Evolutionary conservation across 2,329 filamentous ascomycete genomes (phyloP).

Genomic region (Pseudopyrenochaeta lycopersici): DNA sequence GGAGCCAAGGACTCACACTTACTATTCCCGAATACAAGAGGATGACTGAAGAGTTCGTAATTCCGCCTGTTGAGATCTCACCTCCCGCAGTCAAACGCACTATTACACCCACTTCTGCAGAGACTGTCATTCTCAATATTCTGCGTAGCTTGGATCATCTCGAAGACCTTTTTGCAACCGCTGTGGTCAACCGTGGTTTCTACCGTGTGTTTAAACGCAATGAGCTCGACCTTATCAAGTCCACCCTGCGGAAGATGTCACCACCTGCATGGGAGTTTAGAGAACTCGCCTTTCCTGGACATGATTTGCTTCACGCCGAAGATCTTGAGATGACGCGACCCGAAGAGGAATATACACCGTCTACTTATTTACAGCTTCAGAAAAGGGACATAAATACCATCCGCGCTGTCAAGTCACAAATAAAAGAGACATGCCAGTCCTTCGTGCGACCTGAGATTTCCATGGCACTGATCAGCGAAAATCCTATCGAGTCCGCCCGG

Average conservation of each 20-base stretch:
- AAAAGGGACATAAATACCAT: conserved; percentile 63
- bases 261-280: conserved; percentile 68
- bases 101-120: conserved; percentile 56
- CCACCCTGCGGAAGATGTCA: conserved; percentile 62
- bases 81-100: conserved; percentile 28
- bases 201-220: conserved; percentile 66
- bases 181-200: conserved; percentile 64
- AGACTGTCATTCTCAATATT: conserved; percentile 62
- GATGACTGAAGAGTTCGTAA: conserved; percentile 29
- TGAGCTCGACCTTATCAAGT: conserved; percentile 63
- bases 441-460: conserved; percentile 67
- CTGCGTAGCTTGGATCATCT: conserved; percentile 59
- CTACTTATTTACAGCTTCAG: conserved; percentile 61
- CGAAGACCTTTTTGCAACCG: conserved; percentile 64
- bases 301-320: conserved; percentile 52
- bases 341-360: conserved; percentile 63
- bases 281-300: conserved; percentile 64
- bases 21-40: conserved; percentile 32
- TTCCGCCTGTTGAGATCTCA: conserved; percentile 28
- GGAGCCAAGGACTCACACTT: conserved; percentile 30
- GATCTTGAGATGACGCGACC: conserved; percentile 55
- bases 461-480: conserved; percentile 60
- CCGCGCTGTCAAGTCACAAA: conserved; percentile 63
- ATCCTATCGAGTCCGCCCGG: conserved; percentile 57
- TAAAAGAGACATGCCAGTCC: conserved; percentile 63